Base-by-base conservation (phyloP, 2,329 filamentous ascomycete genomes). In the Claviceps humidiphila region DNA sequence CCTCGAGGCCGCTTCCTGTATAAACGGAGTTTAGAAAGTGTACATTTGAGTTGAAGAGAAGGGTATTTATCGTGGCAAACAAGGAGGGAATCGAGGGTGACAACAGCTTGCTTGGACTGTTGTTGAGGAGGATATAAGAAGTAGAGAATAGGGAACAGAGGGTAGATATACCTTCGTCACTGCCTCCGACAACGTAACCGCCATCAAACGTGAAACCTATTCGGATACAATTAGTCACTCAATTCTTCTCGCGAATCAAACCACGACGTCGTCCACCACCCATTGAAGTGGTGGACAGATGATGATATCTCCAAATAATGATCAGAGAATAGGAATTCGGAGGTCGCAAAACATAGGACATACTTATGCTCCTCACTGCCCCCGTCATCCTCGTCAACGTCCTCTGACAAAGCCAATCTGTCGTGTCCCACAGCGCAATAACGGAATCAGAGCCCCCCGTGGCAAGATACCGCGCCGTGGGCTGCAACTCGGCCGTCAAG, bases 151-250 rank as follows among this genome's bases (percentile, higher is more conserved):
- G 34, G 22, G 20, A 22, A 7, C 5, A 13, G 20, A 5, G 45
- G 30, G 4, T 5, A 3, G 34, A 14, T 1, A 69, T 67, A 73
- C 80, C 83, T 67, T 89, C 85, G 51, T 89, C 85, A 53, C 83
- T 85, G 20, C 85, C 86, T 9, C 82, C 85, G 2, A 84, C 80
- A 24, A 90, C 70, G 62, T 83, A 91, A 60, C 79, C 82, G 1
- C 87, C 86, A 60, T 90, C 86, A 66, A 86, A 90, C 16, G 80
- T 85, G 63, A 90, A 91, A 61, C 84, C 82, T 80, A 24, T 22
- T 17, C 14, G 16, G 14, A 45, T 30, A 3, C 1, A 11, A 9
- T 30, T 24, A 43, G 51, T 52, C 17, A 20, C 38, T 17, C n/a
- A 47, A 20, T 20, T 37, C 30, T 11, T 34, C 9, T 34, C 30